Evolutionary conservation across 1,284 basidiomycete genomes (phyloP), one percentile per base, ranked within the genome.

Genomic region (Fomitopsis schrenkii): DNA sequence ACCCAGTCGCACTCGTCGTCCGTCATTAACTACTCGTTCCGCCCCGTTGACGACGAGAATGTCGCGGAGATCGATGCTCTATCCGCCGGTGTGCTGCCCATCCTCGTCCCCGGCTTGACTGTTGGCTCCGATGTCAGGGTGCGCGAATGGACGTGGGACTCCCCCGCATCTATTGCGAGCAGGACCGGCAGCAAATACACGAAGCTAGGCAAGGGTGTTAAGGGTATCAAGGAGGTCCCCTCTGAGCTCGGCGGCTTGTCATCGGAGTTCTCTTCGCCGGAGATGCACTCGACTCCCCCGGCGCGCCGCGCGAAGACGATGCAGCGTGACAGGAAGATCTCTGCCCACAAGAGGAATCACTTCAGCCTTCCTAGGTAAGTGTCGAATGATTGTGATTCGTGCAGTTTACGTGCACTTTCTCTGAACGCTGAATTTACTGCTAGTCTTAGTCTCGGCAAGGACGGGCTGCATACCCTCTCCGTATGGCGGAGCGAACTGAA

Each of bases 11-110:
- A 70, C 22, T 67, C 67, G 40, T 84, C 83, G 66, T 86, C 85
- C 26, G 85, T 83, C 19, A 84, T 81, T 41, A 70, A 69, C 28
- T 85, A 83, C 68, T 84, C 83, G 2, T 85, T 88, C 62, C 79
- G 80, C 36, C 75, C 80, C 17, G 77, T 84, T 9, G 72, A 67
- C 8, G 71, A 68, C 38, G 80, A 83, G 62, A 78, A 85, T 67
- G 76, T 84, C 66, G 83, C 83, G 61, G 85, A 87, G 74, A 87
- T 89, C 61, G 87, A 90, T 63, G 84, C 82, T 15, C 77, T 90
- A 56, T 87, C 86, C 9, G 87, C 87, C 10, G 83, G 82, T 30
- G 76, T 89, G 17, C 76, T 90, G 3, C 87, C 87, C n/a, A 72
- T 87, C 28, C 81, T 89, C 36, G 79, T 88, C 41, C 86, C 87